These are phyloP conservation scores for Verticillium longisporum DNA, from an alignment of 2,329 filamentous ascomycete genomes.

Conservation along the genomic window DNA sequence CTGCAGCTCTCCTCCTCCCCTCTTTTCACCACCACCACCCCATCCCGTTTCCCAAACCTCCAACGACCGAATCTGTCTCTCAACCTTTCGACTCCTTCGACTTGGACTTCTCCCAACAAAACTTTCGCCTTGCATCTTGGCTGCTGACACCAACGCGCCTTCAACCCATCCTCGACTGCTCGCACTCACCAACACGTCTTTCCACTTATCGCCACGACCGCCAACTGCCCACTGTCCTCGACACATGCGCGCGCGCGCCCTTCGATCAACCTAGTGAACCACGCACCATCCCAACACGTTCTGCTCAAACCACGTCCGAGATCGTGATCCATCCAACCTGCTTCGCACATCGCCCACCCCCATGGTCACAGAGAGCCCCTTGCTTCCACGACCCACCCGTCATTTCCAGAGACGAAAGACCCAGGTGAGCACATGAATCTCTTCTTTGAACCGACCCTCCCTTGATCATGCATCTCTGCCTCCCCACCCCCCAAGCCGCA, in stretches of 20 bases:
- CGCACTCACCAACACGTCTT: no score
- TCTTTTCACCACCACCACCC: not conserved
- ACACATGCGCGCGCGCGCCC: not conserved
- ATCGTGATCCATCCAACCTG: conserved; percentile 6
- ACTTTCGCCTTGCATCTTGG: not conserved
- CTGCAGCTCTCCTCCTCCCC: not conserved
- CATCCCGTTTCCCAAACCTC: not conserved
- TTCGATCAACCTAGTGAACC: no score
- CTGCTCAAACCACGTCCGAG: not conserved
- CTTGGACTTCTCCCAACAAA: not conserved
- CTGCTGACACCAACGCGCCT: not conserved
- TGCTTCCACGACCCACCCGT: conserved; percentile 13
- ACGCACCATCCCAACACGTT: not conserved
- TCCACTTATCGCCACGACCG: no score
- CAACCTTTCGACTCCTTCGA: not conserved
- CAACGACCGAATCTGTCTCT: not conserved
- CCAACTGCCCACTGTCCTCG: not conserved
- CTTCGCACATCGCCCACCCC: conserved; percentile 1
- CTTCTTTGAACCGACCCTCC: conserved; percentile 9
- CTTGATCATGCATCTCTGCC: conserved; percentile 5
- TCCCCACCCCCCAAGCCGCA: not conserved
- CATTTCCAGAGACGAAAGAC: conserved; percentile 12
- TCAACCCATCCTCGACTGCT: no score
- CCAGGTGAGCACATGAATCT: conserved; percentile 13
- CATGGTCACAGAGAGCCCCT: conserved; percentile 11